Conservation (phyloP, 495 filamentous ascomycete species). For the Aspergillus conjunctus region DNA sequence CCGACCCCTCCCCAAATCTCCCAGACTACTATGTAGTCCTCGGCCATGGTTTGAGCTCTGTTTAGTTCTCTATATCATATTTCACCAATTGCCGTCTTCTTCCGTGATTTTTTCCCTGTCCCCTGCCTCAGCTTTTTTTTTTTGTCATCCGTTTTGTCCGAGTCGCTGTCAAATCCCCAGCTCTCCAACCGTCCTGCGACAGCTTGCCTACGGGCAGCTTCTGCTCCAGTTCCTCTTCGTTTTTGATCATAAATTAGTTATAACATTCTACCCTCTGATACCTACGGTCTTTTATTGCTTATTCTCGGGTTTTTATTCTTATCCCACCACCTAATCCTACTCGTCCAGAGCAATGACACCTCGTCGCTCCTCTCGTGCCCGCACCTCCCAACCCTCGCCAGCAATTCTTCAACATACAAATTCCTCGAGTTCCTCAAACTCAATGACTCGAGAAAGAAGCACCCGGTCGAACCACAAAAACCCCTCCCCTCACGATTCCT, state of each 20-base stretch:
- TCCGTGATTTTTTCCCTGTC: conserved; percentile 30
- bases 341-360: conserved; percentile 58
- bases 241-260: not conserved
- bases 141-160: conserved; percentile 15
- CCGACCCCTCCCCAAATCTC: conserved; percentile 34
- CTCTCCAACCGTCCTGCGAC: conserved; percentile 36
- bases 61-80: conserved; percentile 26
- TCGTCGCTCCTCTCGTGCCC: conserved; percentile 90
- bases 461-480: conserved; percentile 72
- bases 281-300: conserved; percentile 8
- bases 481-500: conserved; percentile 70
- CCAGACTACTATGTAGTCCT: conserved; percentile 51
- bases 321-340: conserved; percentile 16
- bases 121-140: conserved; percentile 20
- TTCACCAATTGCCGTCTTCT: conserved; percentile 34
- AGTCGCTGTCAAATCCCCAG: conserved; percentile 25
- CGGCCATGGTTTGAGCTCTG: conserved; percentile 42
- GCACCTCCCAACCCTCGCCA: conserved; percentile 72
- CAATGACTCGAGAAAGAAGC: conserved; percentile 68
- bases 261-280: conserved; percentile 1
- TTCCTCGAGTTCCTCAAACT: conserved; percentile 77
- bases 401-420: conserved; percentile 66
- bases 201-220: conserved; percentile 27
- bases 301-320: conserved; percentile 15
- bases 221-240: conserved; percentile 10